Conservation (phyloP, 176 grass and related monocot genomes). For the Triticum turgidum region DNA sequence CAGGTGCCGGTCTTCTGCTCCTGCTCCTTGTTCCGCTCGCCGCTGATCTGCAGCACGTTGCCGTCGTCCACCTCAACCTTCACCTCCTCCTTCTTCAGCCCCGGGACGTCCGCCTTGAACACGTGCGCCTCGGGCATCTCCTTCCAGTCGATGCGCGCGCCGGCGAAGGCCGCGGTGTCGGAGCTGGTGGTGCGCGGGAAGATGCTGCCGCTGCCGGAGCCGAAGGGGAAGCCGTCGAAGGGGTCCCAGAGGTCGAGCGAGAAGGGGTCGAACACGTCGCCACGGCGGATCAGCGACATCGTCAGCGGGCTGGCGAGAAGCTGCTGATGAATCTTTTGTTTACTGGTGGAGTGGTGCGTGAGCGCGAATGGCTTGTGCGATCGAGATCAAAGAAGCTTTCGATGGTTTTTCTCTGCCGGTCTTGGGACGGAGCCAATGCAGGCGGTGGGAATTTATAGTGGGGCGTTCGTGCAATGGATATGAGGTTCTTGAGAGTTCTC, state of each 20-base stretch:
- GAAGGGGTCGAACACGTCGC: constrained; percentile 50
- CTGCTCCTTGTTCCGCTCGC: constrained; percentile 36
- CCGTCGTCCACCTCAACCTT: constrained; percentile 41
- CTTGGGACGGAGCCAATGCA: neutral
- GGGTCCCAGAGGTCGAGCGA: constrained; percentile 35
- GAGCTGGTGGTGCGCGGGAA: neutral
- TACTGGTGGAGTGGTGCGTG: neutral
- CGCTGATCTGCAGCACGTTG: constrained; percentile 39
- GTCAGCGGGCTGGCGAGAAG: no score
- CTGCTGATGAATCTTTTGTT: neutral
- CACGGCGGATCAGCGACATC: constrained; percentile 33
- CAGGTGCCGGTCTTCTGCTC: constrained; percentile 38
- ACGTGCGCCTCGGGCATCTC: constrained; percentile 32
- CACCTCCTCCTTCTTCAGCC: constrained; percentile 36
- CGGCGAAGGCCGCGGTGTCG: neutral
- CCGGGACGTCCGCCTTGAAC: constrained; percentile 39
- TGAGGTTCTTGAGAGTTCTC: neutral
- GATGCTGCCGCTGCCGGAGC: constrained; percentile 4
- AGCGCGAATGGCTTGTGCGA: neutral
- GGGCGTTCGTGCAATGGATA: neutral
- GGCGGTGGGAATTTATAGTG: neutral
- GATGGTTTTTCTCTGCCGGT: neutral
- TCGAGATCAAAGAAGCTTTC: neutral
- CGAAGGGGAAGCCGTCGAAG: constrained; percentile 29
- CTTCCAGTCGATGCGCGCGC: constrained; percentile 29